Evolutionary conservation across 2,329 filamentous ascomycete genomes (phyloP), one percentile per base, ranked within the genome.

Genomic region (Purpureocillium takamizusanense): DNA sequence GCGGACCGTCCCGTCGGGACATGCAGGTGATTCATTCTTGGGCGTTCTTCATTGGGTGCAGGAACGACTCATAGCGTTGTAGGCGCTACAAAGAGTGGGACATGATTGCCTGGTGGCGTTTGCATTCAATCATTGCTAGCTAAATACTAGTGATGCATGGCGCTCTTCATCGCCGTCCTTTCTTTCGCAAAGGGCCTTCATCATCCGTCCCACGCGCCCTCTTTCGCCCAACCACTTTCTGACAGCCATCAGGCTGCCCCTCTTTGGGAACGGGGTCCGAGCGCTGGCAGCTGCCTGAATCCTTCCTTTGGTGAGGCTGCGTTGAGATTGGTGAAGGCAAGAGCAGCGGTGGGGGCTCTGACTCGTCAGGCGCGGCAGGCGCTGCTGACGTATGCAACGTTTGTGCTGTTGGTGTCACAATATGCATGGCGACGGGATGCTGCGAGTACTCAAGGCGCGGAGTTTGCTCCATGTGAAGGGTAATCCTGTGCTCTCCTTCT

Each of bases 361-460:
- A 25, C 21, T 25, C 21, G 21, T 25, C 6, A 5, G 21, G 21
- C 21, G 21, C 21, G 10, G 6, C 21, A 10, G 21, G 10, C 21
- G 21, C 21, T 25, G 21, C n/a, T n/a, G n/a, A n/a, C n/a, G n/a
- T n/a, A n/a, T n/a, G n/a, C n/a, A n/a, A n/a, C n/a, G n/a, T n/a
- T n/a, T n/a, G 21, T 25, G 5, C 21, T 25, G 21, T 25, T 27
- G 28, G 41, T 4, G 35, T 38, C 23, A 23, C 18, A 28, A 31
- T 29, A 8, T 32, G 23, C 28, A 28, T 33, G 17, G 32, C 27
- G 17, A 37, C 35, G 7, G 30, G 33, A 17, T 38, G 25, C 14
- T 21, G 25, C 17, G 36, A 25, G 17, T 43, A 38, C 16, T 43
- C 32, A 29, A 43, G 15, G 17, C 35, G 21, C 7, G 32, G 41